Evolutionary conservation across 2,329 filamentous ascomycete species (phyloP).

Genomic region (Aspergillus udagawae): DNA sequence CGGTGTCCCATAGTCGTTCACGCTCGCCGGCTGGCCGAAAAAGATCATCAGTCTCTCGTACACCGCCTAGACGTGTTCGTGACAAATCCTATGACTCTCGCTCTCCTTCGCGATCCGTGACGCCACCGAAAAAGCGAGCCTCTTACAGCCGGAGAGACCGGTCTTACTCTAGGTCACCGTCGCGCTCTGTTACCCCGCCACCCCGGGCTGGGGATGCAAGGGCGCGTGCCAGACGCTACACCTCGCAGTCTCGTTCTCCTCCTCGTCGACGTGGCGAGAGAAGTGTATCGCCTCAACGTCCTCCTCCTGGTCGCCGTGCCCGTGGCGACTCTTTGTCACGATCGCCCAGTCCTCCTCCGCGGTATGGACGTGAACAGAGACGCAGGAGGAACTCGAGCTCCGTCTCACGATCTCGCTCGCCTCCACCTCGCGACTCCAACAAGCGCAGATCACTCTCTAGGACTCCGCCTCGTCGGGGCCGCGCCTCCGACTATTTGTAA

Average conservation of each 20-base stretch:
- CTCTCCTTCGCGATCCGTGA: conserved; percentile 29
- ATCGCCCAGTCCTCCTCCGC: conserved; percentile 20
- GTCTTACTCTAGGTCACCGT: conserved; percentile 31
- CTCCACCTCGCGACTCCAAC: conserved; percentile 12
- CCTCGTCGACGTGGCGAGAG: conserved; percentile 23
- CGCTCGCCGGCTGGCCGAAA: conserved; percentile 18
- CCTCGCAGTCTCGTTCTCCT: conserved; percentile 27
- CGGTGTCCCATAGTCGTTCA: conserved; percentile 33
- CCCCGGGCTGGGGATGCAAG: conserved; percentile 16
- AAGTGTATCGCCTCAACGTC: conserved; percentile 21
- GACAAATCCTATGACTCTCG: conserved; percentile 26
- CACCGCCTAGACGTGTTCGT: conserved; percentile 23
- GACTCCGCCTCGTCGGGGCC: conserved; percentile 16
- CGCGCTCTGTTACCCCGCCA: conserved; percentile 27
- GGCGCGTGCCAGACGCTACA: conserved; percentile 17
- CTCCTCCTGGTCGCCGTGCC: conserved; percentile 16
- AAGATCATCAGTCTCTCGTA: conserved; percentile 24
- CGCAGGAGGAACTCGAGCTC: conserved; percentile 16
- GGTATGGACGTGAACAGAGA: conserved; percentile 5
- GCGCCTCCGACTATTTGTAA: conserved; percentile 9
- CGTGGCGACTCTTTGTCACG: conserved; percentile 22
- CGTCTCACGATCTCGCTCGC: conserved; percentile 18
- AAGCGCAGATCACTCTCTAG: conserved; percentile 11
- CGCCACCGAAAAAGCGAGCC: conserved; percentile 25
- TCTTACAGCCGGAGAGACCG: conserved; percentile 18